Percentiles rank a stretch among this genome's conserved stretches.
Evolutionary conservation across 2,329 filamentous ascomycete species (phyloP).

Genomic region (Paecilomyces sp.): DNA sequence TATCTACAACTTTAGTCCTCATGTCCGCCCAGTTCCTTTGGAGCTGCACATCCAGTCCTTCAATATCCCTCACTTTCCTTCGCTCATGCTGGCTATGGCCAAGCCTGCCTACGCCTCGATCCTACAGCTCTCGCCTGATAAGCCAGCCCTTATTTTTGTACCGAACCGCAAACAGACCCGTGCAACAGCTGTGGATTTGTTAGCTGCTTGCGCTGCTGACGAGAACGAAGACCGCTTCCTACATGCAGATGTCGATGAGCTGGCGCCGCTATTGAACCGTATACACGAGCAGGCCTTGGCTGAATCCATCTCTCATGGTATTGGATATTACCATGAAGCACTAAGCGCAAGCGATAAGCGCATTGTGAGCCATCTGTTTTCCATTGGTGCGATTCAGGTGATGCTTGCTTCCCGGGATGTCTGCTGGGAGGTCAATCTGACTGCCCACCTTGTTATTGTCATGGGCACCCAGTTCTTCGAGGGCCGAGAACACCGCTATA

Average conservation of each 20-base stretch:
- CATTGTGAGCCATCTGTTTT: slow-evolving; percentile 88
- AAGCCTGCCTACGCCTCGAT: slow-evolving; percentile 88
- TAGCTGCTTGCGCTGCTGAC: slow-evolving; percentile 80
- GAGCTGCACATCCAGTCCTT: slow-evolving; percentile 95
- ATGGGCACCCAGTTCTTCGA: slow-evolving; percentile 99
- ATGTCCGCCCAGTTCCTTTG: slow-evolving; percentile 78
- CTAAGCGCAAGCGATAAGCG: slow-evolving; percentile 81
- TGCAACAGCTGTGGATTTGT: slow-evolving; percentile 74
- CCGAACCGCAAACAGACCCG: slow-evolving; percentile 90
- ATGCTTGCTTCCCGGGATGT: slow-evolving; percentile 78
- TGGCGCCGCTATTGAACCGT: slow-evolving; percentile 71
- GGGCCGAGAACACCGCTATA: slow-evolving; percentile 90
- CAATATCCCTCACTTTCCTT: slow-evolving; percentile 92
- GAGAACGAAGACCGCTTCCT: slow-evolving; percentile 93
- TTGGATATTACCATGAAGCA: slow-evolving; percentile 96
- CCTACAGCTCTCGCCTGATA: slow-evolving; percentile 77
- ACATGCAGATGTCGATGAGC: slow-evolving; percentile 73
- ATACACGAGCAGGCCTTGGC: slow-evolving; percentile 81
- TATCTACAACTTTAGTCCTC: slow-evolving; percentile 96
- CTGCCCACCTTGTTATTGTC: slow-evolving; percentile 83
- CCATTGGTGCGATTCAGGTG: slow-evolving; percentile 81
- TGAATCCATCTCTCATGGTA: slow-evolving; percentile 84
- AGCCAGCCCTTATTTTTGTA: slow-evolving; percentile 86
- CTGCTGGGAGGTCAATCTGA: slow-evolving; percentile 89
- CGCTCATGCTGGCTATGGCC: slow-evolving; percentile 97